Base-by-base conservation (phyloP, 805 yeast species). In the Lipomyces oligophaga region DNA sequence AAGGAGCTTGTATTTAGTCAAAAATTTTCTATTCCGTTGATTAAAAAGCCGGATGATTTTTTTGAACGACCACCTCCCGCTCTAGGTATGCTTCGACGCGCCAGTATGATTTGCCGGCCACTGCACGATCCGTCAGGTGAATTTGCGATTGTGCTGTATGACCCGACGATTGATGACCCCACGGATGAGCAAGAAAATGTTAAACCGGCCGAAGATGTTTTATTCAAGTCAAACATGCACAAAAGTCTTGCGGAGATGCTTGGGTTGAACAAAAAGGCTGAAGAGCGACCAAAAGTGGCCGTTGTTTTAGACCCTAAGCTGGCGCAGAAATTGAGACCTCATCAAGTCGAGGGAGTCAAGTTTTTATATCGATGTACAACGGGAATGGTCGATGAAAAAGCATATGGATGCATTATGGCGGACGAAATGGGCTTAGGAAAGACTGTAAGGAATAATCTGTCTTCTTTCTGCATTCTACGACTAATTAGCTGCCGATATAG, bases 381-480 rank as follows among this genome's bases (percentile, higher is more conserved):
- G 1, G 98, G 98, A 0, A 67, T 89, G 27, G 53, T 70, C 8
- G 68, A 69, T 28, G 58, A 59, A 1, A 73, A 83, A 27, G 97
- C 97, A 0, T 79, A 83, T 60, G 98, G 98, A 2, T 90, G 97
- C 62, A 90, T 90, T 41, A 90, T 90, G 97, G 97, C 97, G 0
- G 97, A 88, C 67, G 97, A 85, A 65, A 88, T 88, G 97, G 97
- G 96, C 3, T 71, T 87, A 32, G 96, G 96, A 21, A 87, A 87
- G 62, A 87, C 96, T 0, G 55, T 50, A 32, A 22, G 55, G 34
- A 8, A 24, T 13, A 7, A 3, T 25, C 7, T 16, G 11, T 13
- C 5, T 16, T 5, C 10, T 13, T 10, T 24, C 7, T 4, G 2
- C 31, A 13, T 22, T 19, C 1, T 2, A 16, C 22, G 20, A 28